Base-by-base conservation (phyloP, 371 early-diverging fungal genomes). In the Mortierella sp. region DNA sequence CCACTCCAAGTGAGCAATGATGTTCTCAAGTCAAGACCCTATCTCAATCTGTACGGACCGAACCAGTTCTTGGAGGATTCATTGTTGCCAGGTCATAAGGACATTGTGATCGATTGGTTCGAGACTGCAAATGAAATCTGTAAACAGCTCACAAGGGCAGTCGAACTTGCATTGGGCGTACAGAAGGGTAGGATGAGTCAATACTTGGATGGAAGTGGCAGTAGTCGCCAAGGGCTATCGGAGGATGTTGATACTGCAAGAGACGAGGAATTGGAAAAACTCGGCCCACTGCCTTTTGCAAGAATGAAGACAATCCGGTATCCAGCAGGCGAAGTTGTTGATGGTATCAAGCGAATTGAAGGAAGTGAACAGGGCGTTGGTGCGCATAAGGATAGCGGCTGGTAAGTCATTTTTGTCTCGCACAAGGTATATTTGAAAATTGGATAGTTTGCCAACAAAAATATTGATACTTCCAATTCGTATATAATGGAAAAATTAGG, bases 371-470 rank as follows among this genome's bases (percentile, higher is more conserved):
- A 44, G 19, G 44, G 44, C 2, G 44, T 44, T 4, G 44, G 44
- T 44, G 44, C 44, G 19, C 44, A 44, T 21, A 44, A 44, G 44
- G 44, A 44, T 7, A 44, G 44, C 19, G 44, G 44, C 19, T 44
- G 44, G 44, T 44, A 44, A 19, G 44, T 44, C 11, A 39, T 3
- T 39, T 39, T 17, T 17, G 39, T 5, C 39, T 2, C 39, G 2
- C 1, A 39, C 2, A 14, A 17, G 14, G 17, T 19, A n/a, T 19
- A 5, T 44, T 44, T 44, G n/a, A 6, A 21, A 4, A 17, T 44
- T 44, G 12, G 8, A 44, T 5, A 19, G 12, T 7, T 4, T 21
- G 44, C 19, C 44, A 44, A n/a, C 1, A 43, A n/a, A 4, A 43
- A 9, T 43, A 4, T n/a, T 21, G 21, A 6, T 44, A 2, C 14